Base-by-base conservation (phyloP, 306 rosid species). In the Rubus parviflorus region DNA sequence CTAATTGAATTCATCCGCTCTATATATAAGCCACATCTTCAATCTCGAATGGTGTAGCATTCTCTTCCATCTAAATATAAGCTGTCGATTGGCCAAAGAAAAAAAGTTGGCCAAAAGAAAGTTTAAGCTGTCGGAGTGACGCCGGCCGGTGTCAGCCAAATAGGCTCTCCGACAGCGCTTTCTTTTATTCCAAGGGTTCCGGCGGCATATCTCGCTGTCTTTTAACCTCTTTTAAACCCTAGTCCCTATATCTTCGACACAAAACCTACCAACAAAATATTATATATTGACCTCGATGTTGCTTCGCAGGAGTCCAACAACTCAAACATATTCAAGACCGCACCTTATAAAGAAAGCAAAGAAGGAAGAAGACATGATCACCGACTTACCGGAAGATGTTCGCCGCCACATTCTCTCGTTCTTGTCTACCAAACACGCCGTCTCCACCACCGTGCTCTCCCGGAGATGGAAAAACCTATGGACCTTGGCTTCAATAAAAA, bases 331-430 rank as follows among this genome's bases (percentile, higher is more conserved):
- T 57, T 20, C 35, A 22, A 56, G 65, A 23, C 40, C 35, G 14
- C 17, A 60, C 40, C 61, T 54, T 54, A n/a, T 25, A 54, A 22
- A 60, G 65, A 60, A 60, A 60, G 40, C 65, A 23, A 62, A 38
- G 20, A 62, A 46, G 41, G 41, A 13, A 41, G 68, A 7, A 23
- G 89, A 86, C 64, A 75, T 68, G 53, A 76, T 83, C 30, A 72
- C 86, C 65, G 30, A 60, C 1, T 76, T 83, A 7, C 85, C 84
- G 0, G 86, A 83, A 13, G 74, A 51, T 1, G 53, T 86, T 3
- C 80, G 80, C 12, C 43, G 73, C 69, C 76, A 83, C 35, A 83
- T 86, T 25, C 90, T 86, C 42, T 79, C 85, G 2, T 54, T 76
- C n/a, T 81, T 86, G 3, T 53, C 87, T 0, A 81, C 85, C 67